A percentile compares a stretch with the other conserved stretches of the same genome.
These are phyloP conservation scores for Botrytis sinoallii DNA, from an alignment of 2,329 filamentous ascomycete species.

Conservation along the genomic window DNA sequence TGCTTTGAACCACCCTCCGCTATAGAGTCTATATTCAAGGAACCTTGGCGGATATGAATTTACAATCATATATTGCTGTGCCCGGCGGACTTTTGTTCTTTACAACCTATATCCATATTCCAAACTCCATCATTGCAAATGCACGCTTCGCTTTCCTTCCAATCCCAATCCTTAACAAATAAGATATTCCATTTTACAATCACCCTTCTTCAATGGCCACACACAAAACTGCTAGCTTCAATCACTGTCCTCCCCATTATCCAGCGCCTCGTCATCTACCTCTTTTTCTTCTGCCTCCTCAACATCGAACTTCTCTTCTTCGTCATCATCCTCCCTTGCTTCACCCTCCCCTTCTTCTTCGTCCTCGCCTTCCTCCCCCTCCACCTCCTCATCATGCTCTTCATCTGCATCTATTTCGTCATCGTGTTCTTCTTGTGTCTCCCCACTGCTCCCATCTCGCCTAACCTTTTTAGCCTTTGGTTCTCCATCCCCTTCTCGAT, in stretches of 20 bases:
- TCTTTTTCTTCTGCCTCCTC: slow-evolving; percentile 53
- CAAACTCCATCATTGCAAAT: slow-evolving; percentile 14
- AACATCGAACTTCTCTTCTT: slow-evolving; percentile 52
- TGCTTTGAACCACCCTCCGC: neutral
- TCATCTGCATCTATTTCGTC: slow-evolving; percentile 49
- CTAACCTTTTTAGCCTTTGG: slow-evolving; percentile 19
- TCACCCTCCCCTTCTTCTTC: slow-evolving; percentile 50
- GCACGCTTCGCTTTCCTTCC: slow-evolving; percentile 5
- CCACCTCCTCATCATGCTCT: slow-evolving; percentile 40
- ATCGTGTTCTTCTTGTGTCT: neutral
- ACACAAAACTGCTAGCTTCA: slow-evolving; percentile 19
- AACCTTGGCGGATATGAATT: neutral
- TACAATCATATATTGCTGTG: neutral
- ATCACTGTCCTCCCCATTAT: slow-evolving; percentile 52
- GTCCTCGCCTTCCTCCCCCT: slow-evolving; percentile 40
- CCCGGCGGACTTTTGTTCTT: neutral
- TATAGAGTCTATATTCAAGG: neutral
- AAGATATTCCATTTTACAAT: neutral
- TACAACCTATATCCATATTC: slow-evolving; percentile 13
- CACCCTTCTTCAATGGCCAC: neutral
- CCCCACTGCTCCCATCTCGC: slow-evolving; percentile 44
- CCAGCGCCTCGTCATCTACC: slow-evolving; percentile 55
- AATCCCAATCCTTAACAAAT: neutral
- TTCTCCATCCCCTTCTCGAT: slow-evolving; percentile 28
- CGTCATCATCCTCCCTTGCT: slow-evolving; percentile 51